These are phyloP conservation scores for Globisporangium parvum DNA, from an alignment of 352 stramenopile genomes.

Conservation along the genomic window DNA sequence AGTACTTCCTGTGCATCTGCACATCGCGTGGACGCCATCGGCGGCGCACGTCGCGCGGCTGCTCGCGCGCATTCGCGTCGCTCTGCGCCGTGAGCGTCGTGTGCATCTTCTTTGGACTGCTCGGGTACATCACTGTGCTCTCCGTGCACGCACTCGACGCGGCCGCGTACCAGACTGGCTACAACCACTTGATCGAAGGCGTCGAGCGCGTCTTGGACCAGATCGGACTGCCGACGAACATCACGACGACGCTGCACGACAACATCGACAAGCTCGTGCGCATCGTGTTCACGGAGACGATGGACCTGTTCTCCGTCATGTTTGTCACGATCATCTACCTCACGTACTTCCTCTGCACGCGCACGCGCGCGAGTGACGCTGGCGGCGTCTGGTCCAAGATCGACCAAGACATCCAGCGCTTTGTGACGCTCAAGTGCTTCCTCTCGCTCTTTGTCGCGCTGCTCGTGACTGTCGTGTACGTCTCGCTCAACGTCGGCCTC, in stretches of 20 bases:
- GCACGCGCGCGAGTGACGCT: constrained; percentile 75
- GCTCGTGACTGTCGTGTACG: constrained; percentile 85
- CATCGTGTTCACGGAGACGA: constrained; percentile 81
- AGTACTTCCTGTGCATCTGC: constrained; percentile 84
- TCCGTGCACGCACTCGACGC: constrained; percentile 80
- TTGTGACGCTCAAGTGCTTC: constrained; percentile 87
- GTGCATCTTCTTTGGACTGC: constrained; percentile 80
- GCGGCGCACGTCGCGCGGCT: constrained; percentile 69
- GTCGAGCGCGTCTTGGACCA: constrained; percentile 64
- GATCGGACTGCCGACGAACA: constrained; percentile 80
- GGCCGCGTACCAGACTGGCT: constrained; percentile 78
- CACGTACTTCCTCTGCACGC: constrained; percentile 85
- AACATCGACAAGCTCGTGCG: constrained; percentile 86
- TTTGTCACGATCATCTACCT: constrained; percentile 89
- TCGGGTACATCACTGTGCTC: constrained; percentile 86
- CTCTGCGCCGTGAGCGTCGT: constrained; percentile 79
- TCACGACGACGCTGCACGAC: constrained; percentile 86
- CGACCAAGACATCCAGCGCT: constrained; percentile 85
- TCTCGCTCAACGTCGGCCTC: constrained; percentile 84
- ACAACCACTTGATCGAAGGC: constrained; percentile 60
- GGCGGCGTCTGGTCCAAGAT: constrained; percentile 87
- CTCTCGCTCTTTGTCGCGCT: constrained; percentile 83
- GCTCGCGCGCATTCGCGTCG: constrained; percentile 78
- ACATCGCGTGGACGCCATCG: constrained; percentile 69
- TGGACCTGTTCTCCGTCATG: constrained; percentile 88